phyloP scores from a whole-genome alignment of 2,329 filamentous ascomycete species.

The Coleophoma cylindrospora region DNA sequence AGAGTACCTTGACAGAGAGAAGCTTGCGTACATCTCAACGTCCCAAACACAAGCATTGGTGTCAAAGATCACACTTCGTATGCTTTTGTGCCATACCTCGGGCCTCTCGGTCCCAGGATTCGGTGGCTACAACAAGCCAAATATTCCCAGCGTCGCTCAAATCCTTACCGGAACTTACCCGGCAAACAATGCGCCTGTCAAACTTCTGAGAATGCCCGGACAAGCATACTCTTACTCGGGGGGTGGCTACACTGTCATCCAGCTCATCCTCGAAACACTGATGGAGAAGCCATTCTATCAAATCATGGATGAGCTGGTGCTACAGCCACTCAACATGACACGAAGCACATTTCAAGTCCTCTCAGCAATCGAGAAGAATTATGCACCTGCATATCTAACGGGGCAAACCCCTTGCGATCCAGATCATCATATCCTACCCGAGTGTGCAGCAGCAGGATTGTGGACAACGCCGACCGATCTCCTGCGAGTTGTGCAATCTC shows the following conservation, averaged over 20 bases:
- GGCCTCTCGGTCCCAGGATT: constrained; percentile 1
- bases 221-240: constrained; percentile 6
- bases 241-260: constrained; percentile 5
- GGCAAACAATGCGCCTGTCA: constrained; percentile 3
- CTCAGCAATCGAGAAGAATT: constrained; percentile 4
- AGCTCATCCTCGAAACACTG: constrained; percentile 6
- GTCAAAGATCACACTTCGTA: constrained; percentile 4
- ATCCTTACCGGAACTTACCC: constrained; percentile 4
- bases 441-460: constrained; percentile 7
- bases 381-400: constrained; percentile 3
- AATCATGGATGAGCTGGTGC: constrained; percentile 5
- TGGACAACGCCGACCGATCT: constrained; percentile 11
- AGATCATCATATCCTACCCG: constrained; percentile 1
- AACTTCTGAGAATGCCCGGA: constrained; percentile 3
- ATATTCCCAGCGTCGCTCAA: not conserved
- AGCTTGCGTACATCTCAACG: constrained; percentile 4
- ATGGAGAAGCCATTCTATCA: constrained; percentile 5
- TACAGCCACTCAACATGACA: constrained; percentile 5
- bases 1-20: not conserved
- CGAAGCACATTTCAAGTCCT: constrained; percentile 3
- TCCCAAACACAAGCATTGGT: constrained; percentile 1
- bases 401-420: not conserved
- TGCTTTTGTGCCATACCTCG: constrained; percentile 9
- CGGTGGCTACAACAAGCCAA: not conserved
- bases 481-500: constrained; percentile 1